phyloP scores from a whole-genome alignment of 129 eudicot species.

The Saposhnikovia divaricata region DNA sequence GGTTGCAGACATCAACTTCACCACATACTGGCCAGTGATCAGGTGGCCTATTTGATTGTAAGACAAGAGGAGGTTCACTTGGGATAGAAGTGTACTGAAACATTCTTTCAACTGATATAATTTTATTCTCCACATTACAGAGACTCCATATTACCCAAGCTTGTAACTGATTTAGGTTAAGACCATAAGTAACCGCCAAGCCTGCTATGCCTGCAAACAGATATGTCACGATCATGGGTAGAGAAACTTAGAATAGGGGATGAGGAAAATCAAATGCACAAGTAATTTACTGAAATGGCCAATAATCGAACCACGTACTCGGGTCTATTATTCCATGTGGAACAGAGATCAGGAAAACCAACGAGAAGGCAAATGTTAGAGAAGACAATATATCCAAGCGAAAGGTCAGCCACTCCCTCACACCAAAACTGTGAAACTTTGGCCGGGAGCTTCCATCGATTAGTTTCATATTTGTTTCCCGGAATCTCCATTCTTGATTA shows the following conservation, averaged over 20 bases:
- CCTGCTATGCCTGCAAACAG: slow-evolving; percentile 68
- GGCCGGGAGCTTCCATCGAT: slow-evolving; percentile 66
- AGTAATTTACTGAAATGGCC: too few species aligned
- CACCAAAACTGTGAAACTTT: slow-evolving; percentile 54
- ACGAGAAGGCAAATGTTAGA: slow-evolving; percentile 47
- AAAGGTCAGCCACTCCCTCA: slow-evolving; percentile 70
- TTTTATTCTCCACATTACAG: slow-evolving; percentile 68
- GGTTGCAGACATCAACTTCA: slow-evolving; percentile 43
- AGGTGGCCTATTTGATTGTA: slow-evolving; percentile 52
- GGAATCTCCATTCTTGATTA: slow-evolving; percentile 55
- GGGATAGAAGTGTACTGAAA: slow-evolving; percentile 62
- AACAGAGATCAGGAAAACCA: slow-evolving; percentile 54
- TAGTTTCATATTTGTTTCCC: slow-evolving; percentile 43
- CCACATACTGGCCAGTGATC: slow-evolving; percentile 54
- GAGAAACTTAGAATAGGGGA: not conserved
- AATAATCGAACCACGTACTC: slow-evolving; percentile 33
- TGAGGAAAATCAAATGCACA: not conserved
- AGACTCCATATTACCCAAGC: slow-evolving; percentile 60
- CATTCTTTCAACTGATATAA: slow-evolving; percentile 89
- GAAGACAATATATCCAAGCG: slow-evolving; percentile 66
- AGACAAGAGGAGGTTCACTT: slow-evolving; percentile 67
- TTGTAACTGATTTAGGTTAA: slow-evolving; percentile 68
- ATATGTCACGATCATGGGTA: not conserved
- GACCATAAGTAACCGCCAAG: slow-evolving; percentile 76
- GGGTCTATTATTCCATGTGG: slow-evolving; percentile 73